phyloP scores from a whole-genome alignment of 352 stramenopile genomes.

The Labyrinthula sp. region DNA sequence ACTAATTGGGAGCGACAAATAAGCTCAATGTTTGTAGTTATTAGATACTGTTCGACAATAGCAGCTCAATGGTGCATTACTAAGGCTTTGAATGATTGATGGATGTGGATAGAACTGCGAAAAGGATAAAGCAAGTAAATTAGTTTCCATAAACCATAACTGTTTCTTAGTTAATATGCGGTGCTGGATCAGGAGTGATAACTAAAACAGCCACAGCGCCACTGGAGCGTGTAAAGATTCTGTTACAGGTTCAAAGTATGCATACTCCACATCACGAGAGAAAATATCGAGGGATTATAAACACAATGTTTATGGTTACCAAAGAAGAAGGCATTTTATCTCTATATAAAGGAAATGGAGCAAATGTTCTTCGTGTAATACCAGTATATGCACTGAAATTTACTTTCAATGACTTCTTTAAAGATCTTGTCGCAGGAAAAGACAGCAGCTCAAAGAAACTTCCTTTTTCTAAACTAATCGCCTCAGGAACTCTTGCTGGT shows the following conservation, averaged over 20 bases:
- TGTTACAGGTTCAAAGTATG: slow-evolving; percentile 53
- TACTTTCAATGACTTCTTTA: slow-evolving; percentile 58
- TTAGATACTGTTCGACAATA: no score
- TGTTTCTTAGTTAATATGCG: neutral
- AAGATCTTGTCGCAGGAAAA: slow-evolving; percentile 42
- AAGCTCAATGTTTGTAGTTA: no score
- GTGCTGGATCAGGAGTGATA: neutral
- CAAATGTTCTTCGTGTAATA: slow-evolving; percentile 32
- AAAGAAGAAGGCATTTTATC: slow-evolving; percentile 29
- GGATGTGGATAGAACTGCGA: no score
- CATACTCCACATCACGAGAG: neutral
- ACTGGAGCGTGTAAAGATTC: slow-evolving; percentile 65
- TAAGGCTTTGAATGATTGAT: no score
- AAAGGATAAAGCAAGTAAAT: no score
- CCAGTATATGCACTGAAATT: slow-evolving; percentile 39
- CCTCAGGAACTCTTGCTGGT: slow-evolving; percentile 46
- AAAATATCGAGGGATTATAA: slow-evolving; percentile 28
- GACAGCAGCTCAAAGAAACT: slow-evolving; percentile 35
- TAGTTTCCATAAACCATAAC: no score
- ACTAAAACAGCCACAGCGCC: slow-evolving; percentile 56
- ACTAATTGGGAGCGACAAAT: no score
- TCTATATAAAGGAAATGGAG: slow-evolving; percentile 30
- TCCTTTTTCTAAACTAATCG: slow-evolving; percentile 39
- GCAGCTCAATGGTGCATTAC: no score
- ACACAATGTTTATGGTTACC: slow-evolving; percentile 28